Evolutionary conservation across 2,329 filamentous ascomycete genomes (phyloP).

Genomic region (Colletotrichum sp.): DNA sequence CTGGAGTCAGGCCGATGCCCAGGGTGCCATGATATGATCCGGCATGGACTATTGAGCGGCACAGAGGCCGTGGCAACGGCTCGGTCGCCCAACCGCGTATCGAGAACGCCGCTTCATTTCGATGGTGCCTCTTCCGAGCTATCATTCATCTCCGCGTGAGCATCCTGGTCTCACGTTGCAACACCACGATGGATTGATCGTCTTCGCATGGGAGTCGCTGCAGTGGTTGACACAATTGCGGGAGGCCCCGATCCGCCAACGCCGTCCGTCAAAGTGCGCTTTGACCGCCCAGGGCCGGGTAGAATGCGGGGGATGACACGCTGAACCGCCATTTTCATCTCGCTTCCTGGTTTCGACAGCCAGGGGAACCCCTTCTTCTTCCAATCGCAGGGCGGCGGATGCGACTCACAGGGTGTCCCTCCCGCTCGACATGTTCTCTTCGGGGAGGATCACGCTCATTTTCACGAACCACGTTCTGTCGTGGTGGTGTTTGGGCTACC

Average conservation of each 20-base stretch:
- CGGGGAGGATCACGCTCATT: background rate
- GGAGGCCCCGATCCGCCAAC: slow-evolving; percentile 2
- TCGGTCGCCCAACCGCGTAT: background rate
- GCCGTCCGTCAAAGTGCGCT: background rate
- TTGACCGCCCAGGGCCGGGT: slow-evolving; percentile 1
- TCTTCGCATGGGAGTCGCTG: background rate
- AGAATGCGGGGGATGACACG: background rate
- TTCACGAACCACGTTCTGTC: background rate
- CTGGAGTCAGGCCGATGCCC: background rate
- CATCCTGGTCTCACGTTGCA: background rate
- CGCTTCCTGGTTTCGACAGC: slow-evolving; percentile 5
- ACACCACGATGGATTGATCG: background rate
- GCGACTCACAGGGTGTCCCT: background rate
- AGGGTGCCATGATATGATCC: background rate
- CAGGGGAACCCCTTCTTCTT: slow-evolving; percentile 4
- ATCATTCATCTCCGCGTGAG: background rate
- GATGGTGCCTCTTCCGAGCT: background rate
- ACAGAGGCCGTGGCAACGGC: background rate
- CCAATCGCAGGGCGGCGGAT: background rate
- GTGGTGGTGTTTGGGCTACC: background rate
- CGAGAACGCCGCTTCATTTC: background rate
- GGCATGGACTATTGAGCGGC: background rate
- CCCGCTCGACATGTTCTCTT: background rate
- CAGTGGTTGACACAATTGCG: background rate
- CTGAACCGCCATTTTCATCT: slow-evolving; percentile 8